Base-by-base conservation (phyloP, 2,329 filamentous ascomycete species). In the Ascochyta fabae region DNA sequence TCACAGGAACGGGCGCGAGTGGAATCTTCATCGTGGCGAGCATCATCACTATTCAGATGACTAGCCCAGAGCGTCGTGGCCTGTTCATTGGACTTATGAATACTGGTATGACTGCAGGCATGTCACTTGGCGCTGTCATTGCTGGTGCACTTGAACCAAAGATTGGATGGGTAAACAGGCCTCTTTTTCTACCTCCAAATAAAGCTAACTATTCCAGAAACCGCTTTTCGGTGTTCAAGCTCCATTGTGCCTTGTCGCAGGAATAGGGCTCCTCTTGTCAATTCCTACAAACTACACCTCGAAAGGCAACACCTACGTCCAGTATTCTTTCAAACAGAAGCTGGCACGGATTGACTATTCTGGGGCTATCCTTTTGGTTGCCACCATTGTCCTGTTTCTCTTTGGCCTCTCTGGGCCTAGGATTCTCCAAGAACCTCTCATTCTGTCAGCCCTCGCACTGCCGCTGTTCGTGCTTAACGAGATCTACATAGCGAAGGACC, bases 41-140 rank as follows among this genome's bases (percentile, higher is more conserved):
- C 42, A 91, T 96, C 43, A 79, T 94, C 22, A 86, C 91, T 0
- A 81, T 95, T n/a, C 88, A 94, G 69, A 77, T 95, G 58, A 84
- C 87, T 0, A 85, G 83, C 22, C 84, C 86, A 58, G 86, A 85
- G 60, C 81, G 85, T 4, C 81, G 91, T 53, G 92, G 91, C 0
- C 61, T 95, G 19, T 90, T 87, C 52, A 84, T 96, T 58, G 91
- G 90, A 1, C 74, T 91, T 36, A 81, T 91, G 19, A 95, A 94
- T 65, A 83, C 87, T 0, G 86, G 86, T 0, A 89, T 89, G 69
- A 93, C 90, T 0, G 78, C 85, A 12, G 90, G 90, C 3, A 81
- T 93, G 4, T 86, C 88, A 0, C 80, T 89, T 1, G 90, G 90
- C 1, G 90, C 88, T 0, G 85, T 91, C 6, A 79, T 90, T 24